Base-by-base conservation (phyloP, 768 basidiomycete species). In the Pleurotus sapidus region DNA sequence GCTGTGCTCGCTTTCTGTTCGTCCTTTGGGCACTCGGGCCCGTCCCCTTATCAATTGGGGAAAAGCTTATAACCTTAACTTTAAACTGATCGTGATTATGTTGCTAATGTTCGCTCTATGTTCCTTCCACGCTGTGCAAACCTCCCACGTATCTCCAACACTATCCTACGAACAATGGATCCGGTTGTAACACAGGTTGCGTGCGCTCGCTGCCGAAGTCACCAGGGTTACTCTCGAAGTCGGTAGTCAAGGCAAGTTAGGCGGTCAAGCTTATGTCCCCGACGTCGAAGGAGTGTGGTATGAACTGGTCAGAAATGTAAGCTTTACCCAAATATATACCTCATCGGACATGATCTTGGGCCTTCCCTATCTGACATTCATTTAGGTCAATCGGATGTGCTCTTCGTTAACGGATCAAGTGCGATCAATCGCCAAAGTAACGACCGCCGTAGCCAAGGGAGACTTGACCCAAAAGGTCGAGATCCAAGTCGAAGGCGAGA, bases 381-480 rank as follows among this genome's bases (percentile, higher is more conserved):
- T 56, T 38, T 58, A 84, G 84, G 86, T 90, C 57, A 87, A 88
- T 73, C 79, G 87, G 54, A 89, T 91, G 88, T 90, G 89, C 71
- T 84, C 82, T 3, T 89, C 84, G 57, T 73, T 89, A 64, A 91
- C 90, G 39, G 88, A 89, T 68, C 80, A 83, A 81, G 89, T 92
- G 49, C 87, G 89, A 51, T 87, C 86, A 46, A 93, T 93, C 60
- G 90, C 91, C 6, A 80, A 81, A 38, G 91, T 93, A 53, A 93
- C 92, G 2, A 93, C 89, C 5, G 91, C 92, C 14, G 93, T 96
- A 58, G 94, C 94, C 17, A 82, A 85, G 42, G 94, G 94, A 30
- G 93, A 97, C 67, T 76, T 94, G 76, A 91, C 88, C 1, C 90
- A 91, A 73, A 94, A 92, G 77, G 91, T 97, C 65, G 89, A 92